Percentiles rank a stretch among this genome's conserved stretches.
Conservation (phyloP, 257 asterid genomes). For the Linaria vulgaris region DNA sequence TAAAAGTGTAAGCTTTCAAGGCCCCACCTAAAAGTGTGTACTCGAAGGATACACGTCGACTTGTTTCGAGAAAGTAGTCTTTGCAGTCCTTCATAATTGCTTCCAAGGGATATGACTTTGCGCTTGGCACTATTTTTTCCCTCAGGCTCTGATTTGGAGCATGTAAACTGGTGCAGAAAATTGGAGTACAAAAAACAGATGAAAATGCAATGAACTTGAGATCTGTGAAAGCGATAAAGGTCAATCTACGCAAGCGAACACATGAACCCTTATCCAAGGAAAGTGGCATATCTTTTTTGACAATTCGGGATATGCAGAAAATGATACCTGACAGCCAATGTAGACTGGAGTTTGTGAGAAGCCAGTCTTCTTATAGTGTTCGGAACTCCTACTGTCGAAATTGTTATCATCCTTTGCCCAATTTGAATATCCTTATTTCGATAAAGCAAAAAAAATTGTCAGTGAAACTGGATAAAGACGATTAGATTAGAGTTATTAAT, state of each 20-base stretch:
- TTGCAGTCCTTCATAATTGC: slow-evolving; percentile 95
- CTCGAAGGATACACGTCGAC: slow-evolving; percentile 87
- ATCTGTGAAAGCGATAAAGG: not conserved
- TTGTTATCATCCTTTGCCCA: slow-evolving; percentile 98
- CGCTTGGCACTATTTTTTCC: slow-evolving; percentile 86
- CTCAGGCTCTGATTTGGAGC: slow-evolving; percentile 93
- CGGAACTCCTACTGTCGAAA: slow-evolving; percentile 96
- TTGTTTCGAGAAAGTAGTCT: slow-evolving; percentile 79
- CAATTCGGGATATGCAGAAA: slow-evolving; percentile 1
- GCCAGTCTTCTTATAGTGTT: slow-evolving; percentile 86
- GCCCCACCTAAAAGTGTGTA: slow-evolving; percentile 78
- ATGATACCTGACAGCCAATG: slow-evolving; percentile 84
- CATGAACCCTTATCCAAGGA: not conserved
- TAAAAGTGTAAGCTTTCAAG: slow-evolving; percentile 10
- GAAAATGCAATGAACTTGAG: slow-evolving; percentile 13
- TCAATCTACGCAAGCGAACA: not conserved
- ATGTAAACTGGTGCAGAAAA: slow-evolving; percentile 60
- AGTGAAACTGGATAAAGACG: slow-evolving; percentile 16
- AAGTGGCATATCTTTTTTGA: not conserved
- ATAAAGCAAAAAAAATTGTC: slow-evolving; percentile 13
- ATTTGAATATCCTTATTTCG: slow-evolving; percentile 74
- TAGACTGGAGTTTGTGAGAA: slow-evolving; percentile 89
- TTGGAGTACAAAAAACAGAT: slow-evolving; percentile 23
- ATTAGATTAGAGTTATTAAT: not conserved
- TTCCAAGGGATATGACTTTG: slow-evolving; percentile 84